phyloP scores from a whole-genome alignment of 495 filamentous ascomycete species.

The Aspergillus homomorphus region DNA sequence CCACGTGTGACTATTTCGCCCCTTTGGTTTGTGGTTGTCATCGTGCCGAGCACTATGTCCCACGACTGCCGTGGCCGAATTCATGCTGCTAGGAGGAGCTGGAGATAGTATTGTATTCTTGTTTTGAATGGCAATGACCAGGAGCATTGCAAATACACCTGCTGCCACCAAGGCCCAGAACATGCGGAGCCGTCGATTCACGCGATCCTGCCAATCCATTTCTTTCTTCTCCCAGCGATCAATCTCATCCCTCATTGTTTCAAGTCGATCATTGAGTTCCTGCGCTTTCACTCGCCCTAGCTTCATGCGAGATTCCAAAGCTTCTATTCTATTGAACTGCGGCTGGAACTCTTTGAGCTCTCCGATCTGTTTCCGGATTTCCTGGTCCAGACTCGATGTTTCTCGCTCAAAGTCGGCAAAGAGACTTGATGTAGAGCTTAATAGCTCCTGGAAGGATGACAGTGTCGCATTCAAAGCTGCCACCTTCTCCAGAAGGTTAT shows the following conservation, averaged over 20 bases:
- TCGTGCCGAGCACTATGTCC: not conserved
- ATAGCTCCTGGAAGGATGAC: slow-evolving; percentile 64
- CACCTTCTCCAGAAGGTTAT: slow-evolving; percentile 76
- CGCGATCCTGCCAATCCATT: slow-evolving; percentile 66
- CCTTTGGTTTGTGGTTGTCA: not conserved
- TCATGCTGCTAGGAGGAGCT: not conserved
- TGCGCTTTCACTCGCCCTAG: slow-evolving; percentile 60
- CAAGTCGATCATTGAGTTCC: slow-evolving; percentile 62
- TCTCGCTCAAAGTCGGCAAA: slow-evolving; percentile 61
- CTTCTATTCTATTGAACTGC: slow-evolving; percentile 64
- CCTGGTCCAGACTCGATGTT: slow-evolving; percentile 55
- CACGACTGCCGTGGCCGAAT: too few relatives aligned
- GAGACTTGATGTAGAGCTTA: slow-evolving; percentile 57
- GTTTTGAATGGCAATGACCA: slow-evolving; percentile 42
- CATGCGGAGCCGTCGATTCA: slow-evolving; percentile 57
- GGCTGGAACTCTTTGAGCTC: slow-evolving; percentile 65
- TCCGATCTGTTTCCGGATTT: slow-evolving; percentile 63
- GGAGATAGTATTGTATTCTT: slow-evolving; percentile 19
- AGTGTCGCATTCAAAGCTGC: slow-evolving; percentile 66
- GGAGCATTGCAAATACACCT: slow-evolving; percentile 35
- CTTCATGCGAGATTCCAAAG: slow-evolving; percentile 63
- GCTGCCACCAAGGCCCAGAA: slow-evolving; percentile 54
- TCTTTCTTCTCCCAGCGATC: slow-evolving; percentile 71
- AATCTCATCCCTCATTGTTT: slow-evolving; percentile 59
- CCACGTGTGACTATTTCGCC: slow-evolving; percentile 4